Evolutionary conservation across 208 protist species (phyloP).

Genomic region (Sergeia podlipaevii): DNA sequence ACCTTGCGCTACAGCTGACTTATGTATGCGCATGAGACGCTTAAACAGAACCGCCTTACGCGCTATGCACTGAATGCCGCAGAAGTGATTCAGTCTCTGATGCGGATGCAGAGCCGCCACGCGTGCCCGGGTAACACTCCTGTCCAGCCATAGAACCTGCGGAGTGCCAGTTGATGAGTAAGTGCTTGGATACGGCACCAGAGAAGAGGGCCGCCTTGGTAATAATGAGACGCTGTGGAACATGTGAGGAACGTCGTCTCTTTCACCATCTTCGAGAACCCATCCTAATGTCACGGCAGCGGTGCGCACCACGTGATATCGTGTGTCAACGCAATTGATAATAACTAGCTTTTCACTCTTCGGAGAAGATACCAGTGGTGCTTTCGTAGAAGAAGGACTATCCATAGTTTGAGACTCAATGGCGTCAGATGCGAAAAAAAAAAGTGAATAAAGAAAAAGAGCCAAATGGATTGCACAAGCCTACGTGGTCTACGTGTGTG

Average conservation of each 20-base stretch:
- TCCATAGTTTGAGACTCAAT: too few relatives aligned
- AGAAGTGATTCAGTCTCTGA: slow-evolving; percentile 94
- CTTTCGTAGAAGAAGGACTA: too few relatives aligned
- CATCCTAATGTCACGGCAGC: slow-evolving; percentile 57
- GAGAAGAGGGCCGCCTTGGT: not conserved
- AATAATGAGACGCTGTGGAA: slow-evolving; percentile 43
- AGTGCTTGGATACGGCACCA: not conserved
- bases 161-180: slow-evolving; percentile 25
- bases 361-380: too few relatives aligned
- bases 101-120: slow-evolving; percentile 54
- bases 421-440: too few relatives aligned
- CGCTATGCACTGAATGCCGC: slow-evolving; percentile 84
- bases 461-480: too few relatives aligned
- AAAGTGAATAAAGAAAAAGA: too few relatives aligned
- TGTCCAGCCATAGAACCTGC: slow-evolving; percentile 90
- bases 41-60: slow-evolving; percentile 87
- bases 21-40: slow-evolving; percentile 64
- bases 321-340: slow-evolving; percentile 51
- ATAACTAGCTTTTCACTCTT: slow-evolving; percentile 41
- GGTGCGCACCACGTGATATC: slow-evolving; percentile 82
- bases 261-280: slow-evolving; percentile 46
- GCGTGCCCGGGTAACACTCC: slow-evolving; percentile 51
- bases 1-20: slow-evolving; percentile 4
- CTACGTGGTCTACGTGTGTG: too few relatives aligned
- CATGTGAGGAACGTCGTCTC: slow-evolving; percentile 22